These are phyloP conservation scores for Penicillium soppii DNA, from an alignment of 495 filamentous ascomycete genomes.

Conservation along the genomic window DNA sequence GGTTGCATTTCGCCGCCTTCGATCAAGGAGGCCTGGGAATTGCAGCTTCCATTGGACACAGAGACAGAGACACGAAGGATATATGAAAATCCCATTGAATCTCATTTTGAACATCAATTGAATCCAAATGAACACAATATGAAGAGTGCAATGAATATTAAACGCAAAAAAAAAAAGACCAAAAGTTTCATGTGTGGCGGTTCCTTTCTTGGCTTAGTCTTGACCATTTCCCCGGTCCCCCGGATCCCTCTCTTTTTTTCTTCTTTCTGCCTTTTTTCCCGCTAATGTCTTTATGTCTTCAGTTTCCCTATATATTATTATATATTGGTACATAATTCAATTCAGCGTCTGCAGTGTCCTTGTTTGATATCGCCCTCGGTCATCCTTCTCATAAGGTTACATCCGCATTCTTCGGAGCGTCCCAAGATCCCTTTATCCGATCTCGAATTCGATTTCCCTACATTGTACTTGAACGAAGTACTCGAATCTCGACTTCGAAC, in stretches of 20 bases:
- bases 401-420: slow-evolving; percentile 13
- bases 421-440: neutral
- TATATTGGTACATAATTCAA: neutral
- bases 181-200: slow-evolving; percentile 6
- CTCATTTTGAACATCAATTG: neutral
- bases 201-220: slow-evolving; percentile 9
- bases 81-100: too few relatives aligned
- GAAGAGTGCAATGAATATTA: neutral
- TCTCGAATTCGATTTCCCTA: neutral
- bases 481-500: too few relatives aligned
- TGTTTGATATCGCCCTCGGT: neutral
- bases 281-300: neutral
- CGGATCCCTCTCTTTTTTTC: neutral
- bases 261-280: neutral
- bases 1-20: neutral
- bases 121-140: neutral
- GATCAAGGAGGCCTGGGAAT: neutral
- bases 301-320: neutral
- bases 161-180: neutral
- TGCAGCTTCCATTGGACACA: neutral
- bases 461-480: too few relatives aligned
- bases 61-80: too few relatives aligned
- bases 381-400: slow-evolving; percentile 1
- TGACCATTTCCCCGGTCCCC: slow-evolving; percentile 1
- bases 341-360: neutral